Base-by-base conservation (phyloP, 805 yeast species). In the Saturnispora sekii region DNA sequence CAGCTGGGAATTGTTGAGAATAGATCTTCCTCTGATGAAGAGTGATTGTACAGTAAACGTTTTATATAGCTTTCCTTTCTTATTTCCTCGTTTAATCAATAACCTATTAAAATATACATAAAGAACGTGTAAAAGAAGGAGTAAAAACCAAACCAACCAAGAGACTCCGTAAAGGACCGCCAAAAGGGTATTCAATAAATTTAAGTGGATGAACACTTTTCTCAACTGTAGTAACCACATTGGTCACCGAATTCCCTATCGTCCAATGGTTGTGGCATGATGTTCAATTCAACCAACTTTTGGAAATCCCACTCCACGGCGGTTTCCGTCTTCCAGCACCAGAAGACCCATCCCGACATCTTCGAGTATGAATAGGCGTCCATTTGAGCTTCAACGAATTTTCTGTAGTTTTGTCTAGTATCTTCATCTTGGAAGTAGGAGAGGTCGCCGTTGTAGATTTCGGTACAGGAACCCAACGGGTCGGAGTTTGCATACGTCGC, bases 311-410 rank as follows among this genome's bases (percentile, higher is more conserved):
- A 89, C 62, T 89, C 96, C 44, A 81, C 61, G 16, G 85, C 69
- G 53, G 64, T 65, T 65, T 89, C 96, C 26, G 95, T 84, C 71
- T 88, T 89, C 82, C 86, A 88, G 62, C 82, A 77, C 97, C 97
- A 89, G 70, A 84, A 82, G 47, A 86, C 75, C 96, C 96, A 89
- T 30, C 97, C 97, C 32, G 70, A 74, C 47, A 77, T 72, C 54
- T 73, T 73, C 45, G 63, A 66, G 40, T 59, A 48, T 29, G 49
- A 43, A 58, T 71, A 81, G 1, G 96, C 86, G 60, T 89, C 96
- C 58, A 89, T 67, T 70, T 89, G 96, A 40, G 96, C 95, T 67
- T 89, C 96, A 41, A 88, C 70, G 60, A 71, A 87, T 54, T 67
- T 72, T 62, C 96, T 79, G 39, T 81, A 75, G 51, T 77, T 69